These are phyloP conservation scores for Maudiozyma bulderi DNA, from an alignment of 805 yeast species.

Conservation along the genomic window DNA sequence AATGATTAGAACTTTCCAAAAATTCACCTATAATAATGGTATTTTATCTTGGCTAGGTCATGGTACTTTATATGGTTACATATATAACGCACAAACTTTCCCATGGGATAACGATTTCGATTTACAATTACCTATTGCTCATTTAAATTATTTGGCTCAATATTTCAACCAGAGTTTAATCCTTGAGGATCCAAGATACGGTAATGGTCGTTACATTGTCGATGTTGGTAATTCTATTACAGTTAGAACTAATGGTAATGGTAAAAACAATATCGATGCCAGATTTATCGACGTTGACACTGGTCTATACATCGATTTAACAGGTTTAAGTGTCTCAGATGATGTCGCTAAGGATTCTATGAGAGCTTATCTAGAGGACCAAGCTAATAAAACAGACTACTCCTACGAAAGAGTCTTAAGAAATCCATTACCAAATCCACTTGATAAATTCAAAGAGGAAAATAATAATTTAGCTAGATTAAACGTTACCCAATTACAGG, in stretches of 20 bases:
- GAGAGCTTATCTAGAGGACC: constrained; percentile 3
- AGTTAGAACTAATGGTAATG: constrained; percentile 47
- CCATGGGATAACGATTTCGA: constrained; percentile 66
- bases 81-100: constrained; percentile 51
- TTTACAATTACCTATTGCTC: constrained; percentile 48
- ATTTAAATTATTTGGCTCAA: constrained; percentile 38
- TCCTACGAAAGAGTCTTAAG: not conserved
- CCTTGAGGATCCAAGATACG: constrained; percentile 39
- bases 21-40: constrained; percentile 38
- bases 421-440: not conserved
- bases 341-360: constrained; percentile 14
- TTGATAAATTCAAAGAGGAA: constrained; percentile 1
- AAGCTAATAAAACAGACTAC: constrained; percentile 2
- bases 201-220: constrained; percentile 47
- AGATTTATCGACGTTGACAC: constrained; percentile 62
- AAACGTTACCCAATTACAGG: constrained; percentile 6
- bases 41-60: constrained; percentile 55
- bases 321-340: constrained; percentile 49
- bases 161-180: constrained; percentile 35
- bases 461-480: not conserved
- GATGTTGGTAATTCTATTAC: constrained; percentile 44
- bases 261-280: constrained; percentile 59
- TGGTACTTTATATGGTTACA: constrained; percentile 55
- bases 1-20: constrained; percentile 42
- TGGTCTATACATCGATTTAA: constrained; percentile 64